A percentile compares a stretch with the other conserved stretches of the same genome.
phyloP scores from a whole-genome alignment of 495 filamentous ascomycete genomes.

The Penicillium diatomitis region DNA sequence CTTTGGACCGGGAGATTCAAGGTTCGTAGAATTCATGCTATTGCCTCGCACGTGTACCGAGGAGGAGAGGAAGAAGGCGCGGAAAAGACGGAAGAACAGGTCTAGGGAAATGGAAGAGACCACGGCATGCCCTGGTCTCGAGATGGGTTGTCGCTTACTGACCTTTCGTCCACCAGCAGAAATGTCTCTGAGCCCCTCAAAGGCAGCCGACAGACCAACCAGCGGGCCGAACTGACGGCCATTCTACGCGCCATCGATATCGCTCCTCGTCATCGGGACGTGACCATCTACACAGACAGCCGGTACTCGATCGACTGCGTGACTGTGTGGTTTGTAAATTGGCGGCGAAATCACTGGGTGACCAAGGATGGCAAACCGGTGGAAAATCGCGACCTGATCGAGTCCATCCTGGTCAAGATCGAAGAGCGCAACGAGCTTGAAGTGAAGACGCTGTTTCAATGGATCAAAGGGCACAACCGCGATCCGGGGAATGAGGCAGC shows the following conservation, averaged over 20 bases:
- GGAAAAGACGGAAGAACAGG: no score
- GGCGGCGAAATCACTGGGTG: constrained; percentile 73
- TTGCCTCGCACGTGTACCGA: no score
- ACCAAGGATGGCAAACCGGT: constrained; percentile 61
- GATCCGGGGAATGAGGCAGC: constrained; percentile 69
- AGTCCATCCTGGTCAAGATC: constrained; percentile 62
- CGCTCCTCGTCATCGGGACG: constrained; percentile 51
- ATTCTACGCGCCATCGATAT: constrained; percentile 75
- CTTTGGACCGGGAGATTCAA: constrained; percentile 63
- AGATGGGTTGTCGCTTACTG: constrained; percentile 6
- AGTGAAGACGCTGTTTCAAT: constrained; percentile 62
- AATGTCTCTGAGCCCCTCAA: constrained; percentile 78
- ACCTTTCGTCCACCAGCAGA: constrained; percentile 32
- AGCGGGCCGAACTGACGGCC: constrained; percentile 87
- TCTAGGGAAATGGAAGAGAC: no score
- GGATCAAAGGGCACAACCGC: constrained; percentile 75
- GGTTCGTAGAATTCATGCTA: constrained; percentile 39
- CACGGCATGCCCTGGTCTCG: constrained; percentile 13
- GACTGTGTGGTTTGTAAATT: constrained; percentile 74
- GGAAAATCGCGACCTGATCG: constrained; percentile 76
- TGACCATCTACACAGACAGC: constrained; percentile 73
- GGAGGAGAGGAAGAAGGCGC: no score
- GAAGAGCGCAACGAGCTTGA: constrained; percentile 53
- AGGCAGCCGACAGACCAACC: constrained; percentile 77
- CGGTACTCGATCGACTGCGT: constrained; percentile 84